phyloP scores from a whole-genome alignment of 352 stramenopile species.

The Phytophthora fragariaefolia region DNA sequence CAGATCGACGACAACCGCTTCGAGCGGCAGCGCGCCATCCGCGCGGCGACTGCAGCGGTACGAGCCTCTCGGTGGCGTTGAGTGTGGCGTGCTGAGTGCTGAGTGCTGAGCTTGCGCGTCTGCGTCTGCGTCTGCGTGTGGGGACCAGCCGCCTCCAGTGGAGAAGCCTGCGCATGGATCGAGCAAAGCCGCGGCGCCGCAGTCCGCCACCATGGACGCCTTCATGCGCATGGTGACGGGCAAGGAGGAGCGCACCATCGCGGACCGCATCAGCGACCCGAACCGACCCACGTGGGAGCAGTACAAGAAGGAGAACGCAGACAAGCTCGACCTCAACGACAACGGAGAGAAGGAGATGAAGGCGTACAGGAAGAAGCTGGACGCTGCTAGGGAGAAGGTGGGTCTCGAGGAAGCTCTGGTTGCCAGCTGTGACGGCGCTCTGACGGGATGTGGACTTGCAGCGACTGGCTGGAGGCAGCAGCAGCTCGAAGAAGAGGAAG shows the following conservation, averaged over 20 bases:
- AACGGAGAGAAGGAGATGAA: constrained; percentile 94
- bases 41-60: constrained; percentile 48
- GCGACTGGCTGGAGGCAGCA: constrained; percentile 66
- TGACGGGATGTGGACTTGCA: constrained; percentile 28
- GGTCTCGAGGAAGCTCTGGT: too few relatives aligned
- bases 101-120: background rate
- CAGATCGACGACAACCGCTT: constrained; percentile 89
- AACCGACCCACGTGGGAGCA: constrained; percentile 96
- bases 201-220: constrained; percentile 92
- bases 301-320: constrained; percentile 96
- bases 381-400: constrained; percentile 90
- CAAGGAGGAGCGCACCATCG: constrained; percentile 94
- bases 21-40: constrained; percentile 71
- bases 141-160: constrained; percentile 21
- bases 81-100: background rate
- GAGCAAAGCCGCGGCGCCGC: constrained; percentile 16
- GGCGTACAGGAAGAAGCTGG: constrained; percentile 93
- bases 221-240: constrained; percentile 94
- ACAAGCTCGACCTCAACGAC: constrained; percentile 91
- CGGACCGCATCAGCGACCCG: constrained; percentile 92
- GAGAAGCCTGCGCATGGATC: constrained; percentile 29
- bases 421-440: too few relatives aligned
- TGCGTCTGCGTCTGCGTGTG: background rate
- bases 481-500: constrained; percentile 83
- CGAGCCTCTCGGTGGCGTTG: background rate